Percentiles rank a stretch among this genome's conserved stretches.
Evolutionary conservation across 2,329 filamentous ascomycete genomes (phyloP).

Genomic region (Aspergillus flavus): DNA sequence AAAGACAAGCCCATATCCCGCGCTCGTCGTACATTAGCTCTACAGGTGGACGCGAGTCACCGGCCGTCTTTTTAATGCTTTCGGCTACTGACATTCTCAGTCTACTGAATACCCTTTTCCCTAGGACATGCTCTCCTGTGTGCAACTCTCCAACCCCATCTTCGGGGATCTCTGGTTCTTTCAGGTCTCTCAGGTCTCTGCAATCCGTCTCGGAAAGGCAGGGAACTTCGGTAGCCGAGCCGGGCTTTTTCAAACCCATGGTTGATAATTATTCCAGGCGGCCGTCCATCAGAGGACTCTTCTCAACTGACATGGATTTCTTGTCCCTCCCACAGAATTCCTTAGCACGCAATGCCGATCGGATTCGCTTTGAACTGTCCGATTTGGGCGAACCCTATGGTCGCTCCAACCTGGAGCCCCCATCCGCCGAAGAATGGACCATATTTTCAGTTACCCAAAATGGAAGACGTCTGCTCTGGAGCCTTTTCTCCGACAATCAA

Average conservation of each 20-base stretch:
- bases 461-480: conserved; percentile 70
- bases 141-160: conserved; percentile 32
- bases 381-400: conserved; percentile 40
- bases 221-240: conserved; percentile 25
- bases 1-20: conserved; percentile 5
- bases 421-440: conserved; percentile 80
- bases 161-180: conserved; percentile 27
- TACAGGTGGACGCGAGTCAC: conserved; percentile 21
- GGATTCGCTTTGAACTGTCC: conserved; percentile 45
- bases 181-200: conserved; percentile 18
- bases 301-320: conserved; percentile 35
- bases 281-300: conserved; percentile 30
- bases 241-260: conserved; percentile 37
- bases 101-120: conserved; percentile 80
- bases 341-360: conserved; percentile 38
- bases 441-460: conserved; percentile 77
- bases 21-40: conserved; percentile 60
- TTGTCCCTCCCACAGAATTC: conserved; percentile 28
- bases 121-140: conserved; percentile 41
- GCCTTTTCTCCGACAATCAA: conserved; percentile 64
- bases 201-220: conserved; percentile 26
- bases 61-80: conserved; percentile 71
- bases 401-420: conserved; percentile 67
- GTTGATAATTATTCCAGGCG: conserved; percentile 29
- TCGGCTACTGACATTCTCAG: conserved; percentile 79